Conservation (phyloP, 1,139 yeast genomes). For the Lodderomyces theae region DNA sequence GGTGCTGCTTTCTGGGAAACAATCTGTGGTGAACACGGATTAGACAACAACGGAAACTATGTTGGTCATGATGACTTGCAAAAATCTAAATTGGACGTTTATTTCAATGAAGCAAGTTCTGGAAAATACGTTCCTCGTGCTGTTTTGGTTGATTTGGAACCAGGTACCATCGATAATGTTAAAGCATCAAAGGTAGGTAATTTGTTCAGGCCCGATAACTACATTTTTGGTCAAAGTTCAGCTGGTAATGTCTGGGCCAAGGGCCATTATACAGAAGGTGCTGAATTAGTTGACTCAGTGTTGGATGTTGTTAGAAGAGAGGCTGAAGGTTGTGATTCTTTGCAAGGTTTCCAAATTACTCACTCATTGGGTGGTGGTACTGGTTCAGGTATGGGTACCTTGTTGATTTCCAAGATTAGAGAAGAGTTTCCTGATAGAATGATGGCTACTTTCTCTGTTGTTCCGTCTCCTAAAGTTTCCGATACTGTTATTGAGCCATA, state of each 20-base stretch:
- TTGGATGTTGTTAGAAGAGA: slow-evolving; percentile 89
- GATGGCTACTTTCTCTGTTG: slow-evolving; percentile 93
- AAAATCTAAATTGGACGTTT: slow-evolving; percentile 52
- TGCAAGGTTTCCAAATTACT: slow-evolving; percentile 92
- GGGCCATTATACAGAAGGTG: slow-evolving; percentile 96
- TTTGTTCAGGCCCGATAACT: slow-evolving; percentile 88
- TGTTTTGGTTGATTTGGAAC: slow-evolving; percentile 87
- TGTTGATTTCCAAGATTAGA: slow-evolving; percentile 73
- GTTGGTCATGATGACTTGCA: slow-evolving; percentile 68
- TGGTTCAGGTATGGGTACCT: slow-evolving; percentile 94
- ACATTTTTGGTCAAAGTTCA: slow-evolving; percentile 82
- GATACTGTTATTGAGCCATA: slow-evolving; percentile 95
- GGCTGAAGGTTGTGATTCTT: slow-evolving; percentile 88
- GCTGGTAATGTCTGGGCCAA: slow-evolving; percentile 98
- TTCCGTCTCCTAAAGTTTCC: slow-evolving; percentile 86
- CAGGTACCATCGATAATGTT: slow-evolving; percentile 87
- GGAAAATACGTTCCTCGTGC: slow-evolving; percentile 94
- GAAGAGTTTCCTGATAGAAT: slow-evolving; percentile 92
- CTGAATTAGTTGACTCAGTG: slow-evolving; percentile 86
- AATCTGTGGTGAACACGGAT: slow-evolving; percentile 94
- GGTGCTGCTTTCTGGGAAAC: slow-evolving; percentile 99
- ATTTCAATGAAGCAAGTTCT: slow-evolving; percentile 60
- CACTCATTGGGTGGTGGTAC: slow-evolving; percentile 97
- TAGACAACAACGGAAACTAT: slow-evolving; percentile 79
- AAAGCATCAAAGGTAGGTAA: slow-evolving; percentile 75